Percentiles rank a stretch among this genome's conserved stretches.
Evolutionary conservation across 371 early-diverging fungal genomes (phyloP).

Genomic region (Mortierella sp.): DNA sequence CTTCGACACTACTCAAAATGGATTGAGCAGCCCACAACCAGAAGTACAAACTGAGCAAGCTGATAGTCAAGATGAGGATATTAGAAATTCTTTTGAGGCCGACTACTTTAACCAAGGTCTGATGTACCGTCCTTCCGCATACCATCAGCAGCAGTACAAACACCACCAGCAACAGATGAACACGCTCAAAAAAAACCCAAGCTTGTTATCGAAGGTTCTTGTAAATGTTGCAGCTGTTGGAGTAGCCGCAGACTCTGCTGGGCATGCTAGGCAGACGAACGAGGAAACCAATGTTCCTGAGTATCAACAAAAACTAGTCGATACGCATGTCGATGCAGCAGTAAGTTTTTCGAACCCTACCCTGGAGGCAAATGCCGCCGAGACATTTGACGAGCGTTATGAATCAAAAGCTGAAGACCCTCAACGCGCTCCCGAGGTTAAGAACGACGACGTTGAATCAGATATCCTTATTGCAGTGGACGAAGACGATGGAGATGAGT

Average conservation of each 20-base stretch:
- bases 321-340: not conserved
- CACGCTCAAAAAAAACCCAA: conserved; percentile 20
- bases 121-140: not conserved
- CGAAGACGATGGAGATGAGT: conserved; percentile 16
- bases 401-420: not conserved
- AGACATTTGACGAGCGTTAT: not conserved
- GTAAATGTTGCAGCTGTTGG: not conserved
- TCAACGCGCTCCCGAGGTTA: not conserved
- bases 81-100: not conserved
- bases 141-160: conserved; percentile 24
- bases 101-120: conserved; percentile 42
- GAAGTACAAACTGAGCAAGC: not conserved
- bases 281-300: not conserved
- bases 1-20: conserved; percentile 12
- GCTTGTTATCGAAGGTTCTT: conserved; percentile 18
- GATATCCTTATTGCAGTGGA: conserved; percentile 29
- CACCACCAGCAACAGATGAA: conserved; percentile 22
- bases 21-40: conserved; percentile 6
- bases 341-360: not conserved
- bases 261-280: not conserved
- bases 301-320: too few species aligned
- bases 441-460: not conserved
- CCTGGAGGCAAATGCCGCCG: not conserved
- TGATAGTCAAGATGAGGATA: not conserved
- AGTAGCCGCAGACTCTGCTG: not conserved